phyloP scores from a whole-genome alignment of 2,329 filamentous ascomycete genomes.

The Hypoxylon sp. region DNA sequence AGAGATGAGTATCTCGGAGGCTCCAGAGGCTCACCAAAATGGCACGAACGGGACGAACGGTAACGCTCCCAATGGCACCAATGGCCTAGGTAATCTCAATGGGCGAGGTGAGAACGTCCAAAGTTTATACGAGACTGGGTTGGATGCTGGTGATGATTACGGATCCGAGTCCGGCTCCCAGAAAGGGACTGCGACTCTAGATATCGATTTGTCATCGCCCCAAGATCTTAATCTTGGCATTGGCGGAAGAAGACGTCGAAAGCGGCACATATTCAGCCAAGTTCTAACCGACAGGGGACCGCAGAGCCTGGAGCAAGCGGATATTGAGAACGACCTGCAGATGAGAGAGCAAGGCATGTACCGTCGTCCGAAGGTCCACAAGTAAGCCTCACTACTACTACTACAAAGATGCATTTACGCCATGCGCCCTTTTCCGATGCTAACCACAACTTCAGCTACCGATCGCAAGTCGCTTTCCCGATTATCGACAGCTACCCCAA shows the following conservation, averaged over 20 bases:
- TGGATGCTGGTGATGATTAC: conserved; percentile 36
- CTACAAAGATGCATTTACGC: not conserved
- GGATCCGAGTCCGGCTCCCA: conserved; percentile 41
- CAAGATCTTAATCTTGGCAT: conserved; percentile 48
- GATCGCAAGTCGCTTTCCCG: conserved; percentile 71
- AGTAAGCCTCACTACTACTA: conserved; percentile 38
- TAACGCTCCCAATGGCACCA: conserved; percentile 32
- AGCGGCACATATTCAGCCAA: conserved; percentile 55
- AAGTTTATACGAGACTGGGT: conserved; percentile 46
- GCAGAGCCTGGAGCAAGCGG: conserved; percentile 38
- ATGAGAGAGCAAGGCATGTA: conserved; percentile 15
- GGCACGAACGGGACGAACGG: conserved; percentile 20
- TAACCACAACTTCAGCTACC: conserved; percentile 53
- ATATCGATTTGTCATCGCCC: conserved; percentile 52
- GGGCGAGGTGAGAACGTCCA: conserved; percentile 44
- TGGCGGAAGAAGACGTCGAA: conserved; percentile 38
- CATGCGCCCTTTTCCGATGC: not conserved
- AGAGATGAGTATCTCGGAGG: conserved; percentile 67
- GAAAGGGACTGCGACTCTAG: conserved; percentile 47
- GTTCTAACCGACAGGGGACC: conserved; percentile 48
- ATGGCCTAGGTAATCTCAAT: conserved; percentile 24
- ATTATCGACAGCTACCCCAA: conserved; percentile 83
- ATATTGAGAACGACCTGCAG: conserved; percentile 42
- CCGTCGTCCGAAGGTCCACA: conserved; percentile 44
- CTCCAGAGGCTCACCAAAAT: conserved; percentile 44